Evolutionary conservation across 2,329 filamentous ascomycete species (phyloP).

Genomic region (Neophaeococcomyces mojaviensis): DNA sequence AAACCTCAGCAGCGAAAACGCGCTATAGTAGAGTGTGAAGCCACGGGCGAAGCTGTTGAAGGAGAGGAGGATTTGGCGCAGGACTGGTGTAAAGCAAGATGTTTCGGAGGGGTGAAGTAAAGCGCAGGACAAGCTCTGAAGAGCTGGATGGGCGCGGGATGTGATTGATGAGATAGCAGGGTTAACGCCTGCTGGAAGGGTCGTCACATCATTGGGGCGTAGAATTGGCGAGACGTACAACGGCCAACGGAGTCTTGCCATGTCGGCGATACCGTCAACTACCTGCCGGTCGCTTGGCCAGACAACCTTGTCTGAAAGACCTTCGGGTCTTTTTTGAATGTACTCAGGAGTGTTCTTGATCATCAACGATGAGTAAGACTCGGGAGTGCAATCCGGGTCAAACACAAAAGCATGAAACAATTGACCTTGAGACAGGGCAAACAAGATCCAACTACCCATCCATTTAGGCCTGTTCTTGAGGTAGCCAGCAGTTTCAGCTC

Average conservation of each 20-base stretch:
- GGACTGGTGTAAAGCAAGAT: constrained; percentile 77
- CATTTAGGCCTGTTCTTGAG: constrained; percentile 67
- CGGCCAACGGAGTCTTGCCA: constrained; percentile 79
- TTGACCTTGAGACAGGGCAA: constrained; percentile 69
- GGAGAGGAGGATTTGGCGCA: constrained; percentile 77
- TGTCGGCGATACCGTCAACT: constrained; percentile 71
- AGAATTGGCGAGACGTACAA: constrained; percentile 78
- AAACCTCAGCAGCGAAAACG: constrained; percentile 62
- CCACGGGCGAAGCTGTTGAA: constrained; percentile 73
- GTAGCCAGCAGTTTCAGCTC: constrained; percentile 64
- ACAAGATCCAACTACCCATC: constrained; percentile 77
- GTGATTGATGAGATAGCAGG: constrained; percentile 67
- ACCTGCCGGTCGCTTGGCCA: constrained; percentile 75
- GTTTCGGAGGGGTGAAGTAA: constrained; percentile 81
- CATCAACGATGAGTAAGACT: constrained; percentile 58
- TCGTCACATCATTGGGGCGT: constrained; percentile 60
- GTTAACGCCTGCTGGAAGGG: constrained; percentile 57
- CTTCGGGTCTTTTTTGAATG: constrained; percentile 62
- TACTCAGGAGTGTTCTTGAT: constrained; percentile 68
- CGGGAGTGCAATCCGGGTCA: constrained; percentile 65
- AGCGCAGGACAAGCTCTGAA: constrained; percentile 73
- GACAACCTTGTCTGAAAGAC: constrained; percentile 56
- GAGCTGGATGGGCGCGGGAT: constrained; percentile 76
- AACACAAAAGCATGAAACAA: constrained; percentile 69
- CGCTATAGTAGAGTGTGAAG: constrained; percentile 61